A percentile compares a stretch with the other conserved stretches of the same genome.
Evolutionary conservation across 306 rosid species (phyloP).

Genomic region (Trifolium repens): DNA sequence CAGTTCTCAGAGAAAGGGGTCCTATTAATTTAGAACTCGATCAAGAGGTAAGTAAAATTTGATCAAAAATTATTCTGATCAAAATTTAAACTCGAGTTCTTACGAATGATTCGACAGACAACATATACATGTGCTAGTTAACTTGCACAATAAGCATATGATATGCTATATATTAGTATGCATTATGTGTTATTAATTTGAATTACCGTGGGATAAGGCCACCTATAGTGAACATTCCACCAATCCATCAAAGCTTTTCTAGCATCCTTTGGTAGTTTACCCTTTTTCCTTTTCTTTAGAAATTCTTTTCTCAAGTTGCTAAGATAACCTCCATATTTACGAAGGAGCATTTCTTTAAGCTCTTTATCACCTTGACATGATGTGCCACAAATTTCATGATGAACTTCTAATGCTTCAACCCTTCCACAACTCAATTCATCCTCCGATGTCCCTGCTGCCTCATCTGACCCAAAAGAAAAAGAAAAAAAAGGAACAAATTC

Average conservation of each 20-base stretch:
- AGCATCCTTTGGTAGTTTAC: constrained; percentile 90
- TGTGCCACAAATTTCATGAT: constrained; percentile 22
- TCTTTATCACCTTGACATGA: constrained; percentile 48
- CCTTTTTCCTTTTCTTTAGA: constrained; percentile 75
- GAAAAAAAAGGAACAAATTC: background rate
- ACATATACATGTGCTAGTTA: too few species aligned
- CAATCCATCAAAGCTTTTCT: constrained; percentile 61
- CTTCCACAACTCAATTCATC: constrained; percentile 52
- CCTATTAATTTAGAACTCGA: too few species aligned
- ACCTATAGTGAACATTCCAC: constrained; percentile 78
- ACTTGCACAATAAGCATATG: background rate
- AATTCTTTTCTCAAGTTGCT: constrained; percentile 72
- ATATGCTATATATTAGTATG: background rate
- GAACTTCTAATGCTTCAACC: constrained; percentile 48
- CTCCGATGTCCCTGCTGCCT: constrained; percentile 51
- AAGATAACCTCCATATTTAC: constrained; percentile 83
- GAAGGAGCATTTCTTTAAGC: constrained; percentile 74
- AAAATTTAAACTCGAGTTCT: too few species aligned
- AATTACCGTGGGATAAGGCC: constrained; percentile 94
- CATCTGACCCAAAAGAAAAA: constrained; percentile 37
- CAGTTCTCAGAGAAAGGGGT: background rate
- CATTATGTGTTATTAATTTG: background rate
- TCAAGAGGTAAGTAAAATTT: background rate
- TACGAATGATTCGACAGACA: background rate
- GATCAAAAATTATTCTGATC: background rate